Percentiles rank a stretch among this genome's conserved stretches.
Conservation (phyloP, 2,329 filamentous ascomycete genomes). For the Trichoderma arundinaceum region DNA sequence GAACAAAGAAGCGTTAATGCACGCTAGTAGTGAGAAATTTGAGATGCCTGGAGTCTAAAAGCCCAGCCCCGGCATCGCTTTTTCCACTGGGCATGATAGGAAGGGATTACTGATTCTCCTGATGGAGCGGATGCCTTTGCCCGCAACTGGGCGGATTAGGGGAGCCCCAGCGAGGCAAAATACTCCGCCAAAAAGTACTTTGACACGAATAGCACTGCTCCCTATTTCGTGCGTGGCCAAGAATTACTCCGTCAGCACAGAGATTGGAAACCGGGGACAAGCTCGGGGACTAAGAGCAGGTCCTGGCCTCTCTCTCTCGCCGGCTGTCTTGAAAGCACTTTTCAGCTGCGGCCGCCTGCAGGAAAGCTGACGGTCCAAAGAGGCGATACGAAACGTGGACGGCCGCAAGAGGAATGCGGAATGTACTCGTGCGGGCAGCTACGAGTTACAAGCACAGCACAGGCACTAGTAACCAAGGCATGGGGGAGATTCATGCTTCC, state of each 20-base stretch:
- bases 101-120: constrained; percentile 26
- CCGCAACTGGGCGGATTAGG: background rate
- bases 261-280: background rate
- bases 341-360: background rate
- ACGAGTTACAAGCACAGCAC: no score
- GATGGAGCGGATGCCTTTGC: constrained; percentile 16
- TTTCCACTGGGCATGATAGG: constrained; percentile 17
- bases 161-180: background rate
- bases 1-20: constrained; percentile 3
- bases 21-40: constrained; percentile 6
- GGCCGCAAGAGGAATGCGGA: no score
- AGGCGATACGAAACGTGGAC: no score
- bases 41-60: background rate
- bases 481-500: no score
- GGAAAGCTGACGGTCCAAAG: no score
- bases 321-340: background rate
- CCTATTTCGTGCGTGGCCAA: background rate
- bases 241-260: constrained; percentile 9
- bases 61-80: constrained; percentile 1
- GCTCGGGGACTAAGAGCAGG: background rate
- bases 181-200: background rate
- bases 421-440: no score
- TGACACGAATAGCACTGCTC: background rate
- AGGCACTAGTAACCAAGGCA: no score
- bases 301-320: background rate